Evolutionary conservation across 768 basidiomycete genomes (phyloP).

Genomic region (Hypsizygus marmoreus): DNA sequence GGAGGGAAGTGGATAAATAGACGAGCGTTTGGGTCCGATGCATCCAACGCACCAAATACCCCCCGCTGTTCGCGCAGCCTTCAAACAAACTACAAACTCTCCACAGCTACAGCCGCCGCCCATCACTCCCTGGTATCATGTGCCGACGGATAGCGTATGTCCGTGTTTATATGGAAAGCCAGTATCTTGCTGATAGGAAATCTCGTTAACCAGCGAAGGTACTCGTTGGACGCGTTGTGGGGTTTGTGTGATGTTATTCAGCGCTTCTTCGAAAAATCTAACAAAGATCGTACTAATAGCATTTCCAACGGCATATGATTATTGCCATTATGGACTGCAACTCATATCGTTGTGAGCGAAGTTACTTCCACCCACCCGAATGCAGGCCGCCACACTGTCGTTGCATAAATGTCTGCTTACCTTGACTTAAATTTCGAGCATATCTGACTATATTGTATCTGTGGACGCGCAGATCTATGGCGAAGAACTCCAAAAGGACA

Average conservation of each 20-base stretch:
- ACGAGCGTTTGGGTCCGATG: slow-evolving; percentile 3
- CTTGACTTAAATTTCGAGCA: slow-evolving; percentile 1
- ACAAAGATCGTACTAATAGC: slow-evolving; percentile 40
- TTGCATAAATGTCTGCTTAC: slow-evolving; percentile 56
- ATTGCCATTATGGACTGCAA: slow-evolving; percentile 78
- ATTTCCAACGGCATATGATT: slow-evolving; percentile 77
- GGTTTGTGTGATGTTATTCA: slow-evolving; percentile 38
- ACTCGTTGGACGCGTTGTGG: slow-evolving; percentile 75
- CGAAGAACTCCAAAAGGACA: slow-evolving; percentile 63
- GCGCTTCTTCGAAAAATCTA: neutral
- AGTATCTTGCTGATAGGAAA: slow-evolving; percentile 13
- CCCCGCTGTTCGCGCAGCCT: slow-evolving; percentile 7
- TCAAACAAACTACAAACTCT: neutral
- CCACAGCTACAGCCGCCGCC: neutral
- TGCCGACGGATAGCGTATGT: slow-evolving; percentile 79
- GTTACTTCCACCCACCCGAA: slow-evolving; percentile 55
- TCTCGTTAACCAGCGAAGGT: slow-evolving; percentile 60
- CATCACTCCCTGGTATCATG: slow-evolving; percentile 41
- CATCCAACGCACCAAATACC: neutral
- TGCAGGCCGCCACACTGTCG: slow-evolving; percentile 58
- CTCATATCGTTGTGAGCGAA: slow-evolving; percentile 61
- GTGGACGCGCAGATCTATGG: slow-evolving; percentile 57
- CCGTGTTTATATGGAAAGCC: slow-evolving; percentile 2
- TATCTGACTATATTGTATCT: neutral
- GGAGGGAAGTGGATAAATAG: slow-evolving; percentile 20